Evolutionary conservation across 1,284 basidiomycete genomes (phyloP), one percentile per base, ranked within the genome.

Genomic region (Peniophora sp.): DNA sequence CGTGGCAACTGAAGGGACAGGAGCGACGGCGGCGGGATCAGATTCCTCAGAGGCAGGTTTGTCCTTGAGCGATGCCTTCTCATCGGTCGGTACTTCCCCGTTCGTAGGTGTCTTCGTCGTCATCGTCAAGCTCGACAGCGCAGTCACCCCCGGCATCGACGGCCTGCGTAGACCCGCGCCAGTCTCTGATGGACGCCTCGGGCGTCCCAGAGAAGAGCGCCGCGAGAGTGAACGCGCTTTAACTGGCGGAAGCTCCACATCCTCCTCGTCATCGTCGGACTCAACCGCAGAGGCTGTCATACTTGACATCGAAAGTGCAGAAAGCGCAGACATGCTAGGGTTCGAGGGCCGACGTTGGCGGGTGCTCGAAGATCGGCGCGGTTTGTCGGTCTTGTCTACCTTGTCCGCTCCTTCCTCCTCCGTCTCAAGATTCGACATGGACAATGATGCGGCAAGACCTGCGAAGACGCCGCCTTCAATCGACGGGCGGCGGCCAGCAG

Each of bases 351-450:
- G 61, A n/a, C 69, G 63, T 10, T 66, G n/a, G 20, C 47, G 43
- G n/a, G 55, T 38, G 20, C 43, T 56, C 16, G 27, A 39, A 8
- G 47, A 36, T 27, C 27, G 52, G 49, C 39, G 55, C 23, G 20
- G 20, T 23, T 22, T 22, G 14, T 20, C 17, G 9, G 44, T 9
- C 10, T 58, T 56, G 24, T 46, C 48, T 20, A 61, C 59, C 3
- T 57, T 56, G 14, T 55, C 57, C n/a, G 57, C 54, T 6, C 27
- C 27, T 1, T 61, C 62, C 23, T 70, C 70, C 43, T 74, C 71
- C 1, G 56, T 65, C 17, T 70, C 72, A 14, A 72, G 57, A 3
- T 70, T 70, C 3, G 72, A 72, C 60, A 72, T 72, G 23, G 70
- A 69, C 35, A 74, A 59, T 8, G 65, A 62, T 23, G 73, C 70